phyloP scores from a whole-genome alignment of 805 yeast genomes.

The Suhomyces vadensis region DNA sequence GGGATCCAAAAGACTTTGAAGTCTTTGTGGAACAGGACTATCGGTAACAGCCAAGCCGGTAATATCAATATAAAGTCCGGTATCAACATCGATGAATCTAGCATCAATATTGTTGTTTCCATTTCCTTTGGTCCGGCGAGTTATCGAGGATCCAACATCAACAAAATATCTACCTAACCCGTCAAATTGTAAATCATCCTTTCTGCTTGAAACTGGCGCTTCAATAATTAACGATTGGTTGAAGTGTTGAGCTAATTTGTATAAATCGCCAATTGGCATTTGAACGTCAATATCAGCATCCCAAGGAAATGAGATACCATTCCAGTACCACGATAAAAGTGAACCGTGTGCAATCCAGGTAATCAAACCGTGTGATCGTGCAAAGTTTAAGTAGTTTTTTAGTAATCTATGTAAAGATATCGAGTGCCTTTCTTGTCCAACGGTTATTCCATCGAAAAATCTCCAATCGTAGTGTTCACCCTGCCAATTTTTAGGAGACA shows the following conservation, averaged over 20 bases:
- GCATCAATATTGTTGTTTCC: conserved; percentile 36
- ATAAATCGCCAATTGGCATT: conserved; percentile 24
- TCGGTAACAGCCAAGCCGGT: conserved; percentile 33
- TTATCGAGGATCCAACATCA: conserved; percentile 25
- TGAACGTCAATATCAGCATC: conserved; percentile 27
- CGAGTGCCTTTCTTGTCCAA: conserved; percentile 18
- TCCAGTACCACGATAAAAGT: conserved; percentile 25
- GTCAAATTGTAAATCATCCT: conserved; percentile 18
- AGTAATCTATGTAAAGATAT: conserved; percentile 19
- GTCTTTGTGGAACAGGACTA: conserved; percentile 23
- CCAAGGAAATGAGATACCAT: conserved; percentile 27
- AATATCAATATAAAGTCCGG: conserved; percentile 29
- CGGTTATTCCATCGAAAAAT: conserved; percentile 22
- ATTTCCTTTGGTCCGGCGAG: conserved; percentile 46
- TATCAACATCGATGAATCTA: conserved; percentile 27
- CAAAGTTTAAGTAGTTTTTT: conserved; percentile 20
- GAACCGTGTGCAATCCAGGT: conserved; percentile 28
- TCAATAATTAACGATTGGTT: conserved; percentile 24
- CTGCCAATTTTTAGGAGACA: conserved; percentile 11
- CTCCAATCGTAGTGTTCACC: conserved; percentile 33
- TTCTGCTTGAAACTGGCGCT: conserved; percentile 9
- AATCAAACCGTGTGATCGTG: conserved; percentile 19
- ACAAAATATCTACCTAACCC: conserved; percentile 24
- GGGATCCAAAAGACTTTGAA: conserved; percentile 12
- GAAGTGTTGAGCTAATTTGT: conserved; percentile 19